Conservation (phyloP, 352 stramenopile genomes). For the Phytopythium delawarense region DNA sequence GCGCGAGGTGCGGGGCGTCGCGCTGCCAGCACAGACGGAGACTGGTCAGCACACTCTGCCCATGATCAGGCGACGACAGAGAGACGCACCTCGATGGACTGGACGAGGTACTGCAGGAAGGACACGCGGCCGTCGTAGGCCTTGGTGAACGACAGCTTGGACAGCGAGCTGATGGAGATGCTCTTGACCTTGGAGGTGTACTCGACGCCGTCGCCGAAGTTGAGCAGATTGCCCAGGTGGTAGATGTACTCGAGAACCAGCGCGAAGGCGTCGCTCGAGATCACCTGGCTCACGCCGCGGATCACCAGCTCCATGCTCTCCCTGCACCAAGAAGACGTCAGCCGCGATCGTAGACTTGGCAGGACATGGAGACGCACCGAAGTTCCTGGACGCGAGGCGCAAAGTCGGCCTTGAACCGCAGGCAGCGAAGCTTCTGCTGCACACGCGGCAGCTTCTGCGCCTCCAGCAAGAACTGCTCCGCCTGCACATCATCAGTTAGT, state of each 20-base stretch:
- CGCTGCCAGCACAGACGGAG: conserved; percentile 17
- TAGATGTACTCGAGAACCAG: conserved; percentile 70
- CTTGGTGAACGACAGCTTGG: conserved; percentile 79
- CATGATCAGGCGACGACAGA: not conserved
- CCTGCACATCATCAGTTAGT: conserved; percentile 18
- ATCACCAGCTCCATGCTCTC: conserved; percentile 63
- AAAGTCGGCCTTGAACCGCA: conserved; percentile 84
- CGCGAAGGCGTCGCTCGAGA: conserved; percentile 52
- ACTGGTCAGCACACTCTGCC: not conserved
- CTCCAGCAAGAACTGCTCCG: conserved; percentile 73
- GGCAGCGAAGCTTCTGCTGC: conserved; percentile 61
- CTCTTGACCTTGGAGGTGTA: conserved; percentile 47
- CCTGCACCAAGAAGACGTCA: conserved; percentile 11
- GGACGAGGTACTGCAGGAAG: conserved; percentile 77
- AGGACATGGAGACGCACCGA: conserved; percentile 28
- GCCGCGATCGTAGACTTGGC: not conserved
- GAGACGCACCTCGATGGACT: conserved; percentile 53
- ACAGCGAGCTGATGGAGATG: conserved; percentile 73
- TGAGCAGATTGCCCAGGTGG: conserved; percentile 58
- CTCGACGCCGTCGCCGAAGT: conserved; percentile 54
- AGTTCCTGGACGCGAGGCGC: conserved; percentile 56
- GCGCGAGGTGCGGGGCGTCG: conserved; percentile 52
- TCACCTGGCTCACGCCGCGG: conserved; percentile 68
- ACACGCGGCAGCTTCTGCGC: conserved; percentile 56
- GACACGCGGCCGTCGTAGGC: conserved; percentile 68